phyloP scores from a whole-genome alignment of 2,329 filamentous ascomycete species.

The Fusarium torulosum region DNA sequence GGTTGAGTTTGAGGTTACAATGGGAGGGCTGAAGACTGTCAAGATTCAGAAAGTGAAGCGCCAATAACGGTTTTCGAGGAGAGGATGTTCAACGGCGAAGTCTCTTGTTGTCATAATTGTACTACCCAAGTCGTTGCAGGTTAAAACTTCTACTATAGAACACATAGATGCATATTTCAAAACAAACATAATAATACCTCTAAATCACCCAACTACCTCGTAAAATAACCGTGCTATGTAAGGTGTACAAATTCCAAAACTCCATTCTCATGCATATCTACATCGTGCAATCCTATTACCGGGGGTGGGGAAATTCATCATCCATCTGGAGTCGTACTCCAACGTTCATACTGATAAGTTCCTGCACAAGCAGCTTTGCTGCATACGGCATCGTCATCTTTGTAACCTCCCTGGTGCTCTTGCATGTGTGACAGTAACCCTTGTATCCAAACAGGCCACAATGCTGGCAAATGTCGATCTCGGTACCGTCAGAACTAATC shows the following conservation, averaged over 20 bases:
- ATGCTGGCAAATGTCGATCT: constrained; percentile 92
- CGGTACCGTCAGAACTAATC: constrained; percentile 90
- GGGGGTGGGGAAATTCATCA: constrained; percentile 87
- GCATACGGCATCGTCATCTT: constrained; percentile 98
- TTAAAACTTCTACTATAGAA: background rate
- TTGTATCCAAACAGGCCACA: constrained; percentile 97
- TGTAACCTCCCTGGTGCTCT: constrained; percentile 84
- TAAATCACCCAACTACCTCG: constrained; percentile 22
- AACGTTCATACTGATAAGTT: constrained; percentile 99
- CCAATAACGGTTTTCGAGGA: background rate
- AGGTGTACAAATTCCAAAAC: constrained; percentile 39
- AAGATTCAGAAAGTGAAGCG: constrained; percentile 24
- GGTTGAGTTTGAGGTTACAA: constrained; percentile 81
- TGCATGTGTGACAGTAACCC: constrained; percentile 94
- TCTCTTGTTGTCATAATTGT: background rate
- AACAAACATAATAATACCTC: constrained; percentile 23
- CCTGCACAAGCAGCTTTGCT: constrained; percentile 94
- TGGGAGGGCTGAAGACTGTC: constrained; percentile 68
- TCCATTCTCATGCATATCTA: constrained; percentile 37
- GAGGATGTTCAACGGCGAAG: background rate
- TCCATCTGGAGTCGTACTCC: constrained; percentile 89
- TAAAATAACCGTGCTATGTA: constrained; percentile 30
- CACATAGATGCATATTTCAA: constrained; percentile 3
- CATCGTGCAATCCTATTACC: constrained; percentile 43
- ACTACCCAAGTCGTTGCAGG: background rate